Conservation (phyloP, 2,329 filamentous ascomycete species). For the Cordyceps pruinosa region DNA sequence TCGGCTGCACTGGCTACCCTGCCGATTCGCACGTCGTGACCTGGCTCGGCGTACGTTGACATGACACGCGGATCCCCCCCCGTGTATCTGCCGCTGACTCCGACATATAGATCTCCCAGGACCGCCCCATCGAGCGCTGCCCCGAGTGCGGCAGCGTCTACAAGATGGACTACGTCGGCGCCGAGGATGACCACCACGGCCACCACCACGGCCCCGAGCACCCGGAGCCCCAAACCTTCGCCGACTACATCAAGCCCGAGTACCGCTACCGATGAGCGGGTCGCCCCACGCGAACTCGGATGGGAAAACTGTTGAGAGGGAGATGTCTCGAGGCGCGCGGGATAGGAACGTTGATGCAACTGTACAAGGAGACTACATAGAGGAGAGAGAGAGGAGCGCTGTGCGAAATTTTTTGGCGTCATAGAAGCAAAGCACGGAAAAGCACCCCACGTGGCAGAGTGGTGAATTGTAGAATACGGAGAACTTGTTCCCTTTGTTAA, state of each 20-base stretch:
- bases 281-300: neutral
- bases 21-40: conserved; percentile 84
- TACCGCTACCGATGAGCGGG: conserved; percentile 64
- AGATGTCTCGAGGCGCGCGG: neutral
- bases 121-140: conserved; percentile 91
- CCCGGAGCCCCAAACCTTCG: conserved; percentile 91
- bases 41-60: conserved; percentile 75
- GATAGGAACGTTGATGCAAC: neutral
- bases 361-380: conserved; percentile 9
- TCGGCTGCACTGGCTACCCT: conserved; percentile 90
- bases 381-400: neutral
- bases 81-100: conserved; percentile 5
- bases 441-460: conserved; percentile 16
- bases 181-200: conserved; percentile 64
- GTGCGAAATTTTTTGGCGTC: conserved; percentile 16
- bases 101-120: conserved; percentile 63
- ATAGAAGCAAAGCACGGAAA: conserved; percentile 15
- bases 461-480: conserved; percentile 35
- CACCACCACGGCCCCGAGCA: conserved; percentile 54
- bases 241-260: conserved; percentile 90
- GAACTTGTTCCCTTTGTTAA: conserved; percentile 28
- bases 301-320: neutral
- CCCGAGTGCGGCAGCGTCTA: conserved; percentile 92
- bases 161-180: conserved; percentile 96
- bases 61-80: conserved; percentile 7